Conservation (phyloP, 176 grass and related monocot species). For the Poa annua region DNA sequence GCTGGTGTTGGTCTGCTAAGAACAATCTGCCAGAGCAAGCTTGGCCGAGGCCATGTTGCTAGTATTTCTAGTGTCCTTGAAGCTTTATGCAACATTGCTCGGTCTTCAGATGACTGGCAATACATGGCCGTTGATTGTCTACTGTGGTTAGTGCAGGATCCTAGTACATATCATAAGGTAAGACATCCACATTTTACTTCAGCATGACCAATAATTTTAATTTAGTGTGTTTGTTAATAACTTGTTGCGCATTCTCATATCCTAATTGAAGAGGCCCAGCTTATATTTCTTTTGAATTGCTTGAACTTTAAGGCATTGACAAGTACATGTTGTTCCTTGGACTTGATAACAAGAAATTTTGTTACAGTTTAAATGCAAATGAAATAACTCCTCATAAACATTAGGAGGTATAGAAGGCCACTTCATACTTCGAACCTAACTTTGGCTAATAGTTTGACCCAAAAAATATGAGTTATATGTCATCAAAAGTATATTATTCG, state of each 20-base stretch:
- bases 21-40: conserved; percentile 91
- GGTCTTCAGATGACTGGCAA: conserved; percentile 99
- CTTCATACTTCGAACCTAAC: no score
- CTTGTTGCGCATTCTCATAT: neutral
- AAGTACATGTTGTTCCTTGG: conserved; percentile 18
- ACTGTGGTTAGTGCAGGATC: conserved; percentile 91
- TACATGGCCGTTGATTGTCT: conserved; percentile 99
- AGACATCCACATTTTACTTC: conserved; percentile 19
- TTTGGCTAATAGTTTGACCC: no score
- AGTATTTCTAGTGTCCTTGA: conserved; percentile 75
- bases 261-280: neutral
- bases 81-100: conserved; percentile 93
- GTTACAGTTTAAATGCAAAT: conserved; percentile 4
- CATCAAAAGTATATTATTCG: no score
- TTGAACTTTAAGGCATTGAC: conserved; percentile 27
- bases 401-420: neutral
- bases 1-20: conserved; percentile 93
- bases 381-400: conserved; percentile 5
- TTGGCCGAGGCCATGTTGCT: conserved; percentile 79
- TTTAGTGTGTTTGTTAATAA: neutral
- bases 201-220: conserved; percentile 1
- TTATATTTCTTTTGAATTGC: conserved; percentile 1
- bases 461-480: no score
- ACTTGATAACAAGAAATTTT: neutral
- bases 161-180: conserved; percentile 91